A percentile compares a stretch with the other conserved stretches of the same genome.
Conservation (phyloP, 306 rosid genomes). For the Herpetospermum pedunculosum region DNA sequence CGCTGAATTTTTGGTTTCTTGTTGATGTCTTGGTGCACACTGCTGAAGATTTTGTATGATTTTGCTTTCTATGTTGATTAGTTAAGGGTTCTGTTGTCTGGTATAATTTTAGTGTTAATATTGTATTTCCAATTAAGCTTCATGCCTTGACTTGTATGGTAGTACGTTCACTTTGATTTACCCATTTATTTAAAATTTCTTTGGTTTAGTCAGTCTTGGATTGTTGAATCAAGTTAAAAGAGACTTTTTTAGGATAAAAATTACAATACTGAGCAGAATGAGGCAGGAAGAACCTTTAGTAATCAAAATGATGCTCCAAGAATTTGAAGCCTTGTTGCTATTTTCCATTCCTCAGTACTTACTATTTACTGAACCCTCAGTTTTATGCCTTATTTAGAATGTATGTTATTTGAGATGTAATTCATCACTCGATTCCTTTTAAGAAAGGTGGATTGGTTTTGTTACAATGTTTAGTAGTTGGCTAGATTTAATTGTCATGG, state of each 20-base stretch:
- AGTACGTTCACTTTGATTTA: too few species aligned
- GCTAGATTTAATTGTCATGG: too few species aligned
- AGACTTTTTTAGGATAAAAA: background rate
- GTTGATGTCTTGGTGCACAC: background rate
- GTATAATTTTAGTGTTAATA: background rate
- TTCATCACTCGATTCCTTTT: too few species aligned
- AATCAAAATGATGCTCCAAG: background rate
- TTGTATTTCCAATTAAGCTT: background rate
- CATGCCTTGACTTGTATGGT: too few species aligned
- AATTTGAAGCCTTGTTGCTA: background rate
- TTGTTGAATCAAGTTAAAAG: too few species aligned
- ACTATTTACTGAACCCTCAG: background rate
- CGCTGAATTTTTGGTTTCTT: background rate
- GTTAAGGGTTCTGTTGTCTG: background rate
- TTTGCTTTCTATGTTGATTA: background rate
- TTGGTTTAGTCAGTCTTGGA: too few species aligned
- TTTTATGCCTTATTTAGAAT: background rate
- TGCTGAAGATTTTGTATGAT: background rate
- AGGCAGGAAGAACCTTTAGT: background rate
- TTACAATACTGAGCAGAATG: background rate
- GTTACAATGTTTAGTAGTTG: too few species aligned
- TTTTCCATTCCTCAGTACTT: background rate
- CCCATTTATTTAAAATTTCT: too few species aligned
- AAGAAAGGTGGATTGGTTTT: too few species aligned
- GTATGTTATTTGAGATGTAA: background rate